phyloP scores from a whole-genome alignment of 495 filamentous ascomycete genomes.

The Aspergillus campestris region DNA sequence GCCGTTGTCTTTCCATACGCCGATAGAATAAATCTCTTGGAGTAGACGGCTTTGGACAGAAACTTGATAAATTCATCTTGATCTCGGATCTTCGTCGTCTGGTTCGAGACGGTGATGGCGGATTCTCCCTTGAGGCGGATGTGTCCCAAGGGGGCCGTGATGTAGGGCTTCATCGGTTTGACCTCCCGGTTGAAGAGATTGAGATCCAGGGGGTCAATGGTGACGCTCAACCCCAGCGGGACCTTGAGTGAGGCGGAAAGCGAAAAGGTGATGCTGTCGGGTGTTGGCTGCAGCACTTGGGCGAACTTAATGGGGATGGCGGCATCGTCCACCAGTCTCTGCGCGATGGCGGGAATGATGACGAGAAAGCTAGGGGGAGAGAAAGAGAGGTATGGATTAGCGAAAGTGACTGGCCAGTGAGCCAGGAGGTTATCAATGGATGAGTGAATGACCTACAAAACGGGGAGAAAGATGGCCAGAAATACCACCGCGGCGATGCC shows the following conservation, averaged over 20 bases:
- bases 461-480: constrained; percentile 28
- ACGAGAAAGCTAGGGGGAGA: constrained; percentile 12
- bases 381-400: neutral
- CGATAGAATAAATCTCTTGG: constrained; percentile 20
- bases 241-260: constrained; percentile 23
- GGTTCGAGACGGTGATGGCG: constrained; percentile 18
- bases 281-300: constrained; percentile 20
- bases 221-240: constrained; percentile 18
- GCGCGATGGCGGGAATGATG: constrained; percentile 26
- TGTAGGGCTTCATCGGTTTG: constrained; percentile 22
- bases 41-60: constrained; percentile 28
- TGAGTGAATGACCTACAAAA: constrained; percentile 20
- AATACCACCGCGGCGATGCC: constrained; percentile 25
- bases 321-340: constrained; percentile 25
- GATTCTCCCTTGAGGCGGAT: constrained; percentile 24
- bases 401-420: too few relatives aligned
- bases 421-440: neutral
- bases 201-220: constrained; percentile 24
- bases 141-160: constrained; percentile 21
- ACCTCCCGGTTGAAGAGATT: constrained; percentile 24
- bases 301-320: constrained; percentile 23
- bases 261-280: constrained; percentile 22
- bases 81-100: constrained; percentile 28
- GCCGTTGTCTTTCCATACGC: constrained; percentile 22
- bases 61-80: constrained; percentile 22